Conservation (phyloP, 768 basidiomycete species). For the Lactarius vividus region DNA sequence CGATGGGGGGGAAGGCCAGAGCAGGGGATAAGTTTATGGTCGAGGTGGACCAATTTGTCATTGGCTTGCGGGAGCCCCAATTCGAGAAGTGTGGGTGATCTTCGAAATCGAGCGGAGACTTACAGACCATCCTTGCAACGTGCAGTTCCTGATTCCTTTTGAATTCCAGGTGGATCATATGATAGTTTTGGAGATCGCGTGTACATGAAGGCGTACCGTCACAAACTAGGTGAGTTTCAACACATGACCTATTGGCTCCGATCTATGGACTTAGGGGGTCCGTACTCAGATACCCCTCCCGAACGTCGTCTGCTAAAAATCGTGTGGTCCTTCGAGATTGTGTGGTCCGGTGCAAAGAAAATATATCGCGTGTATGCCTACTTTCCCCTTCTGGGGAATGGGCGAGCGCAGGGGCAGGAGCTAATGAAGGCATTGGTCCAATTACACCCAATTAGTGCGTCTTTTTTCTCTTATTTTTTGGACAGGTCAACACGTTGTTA, state of each 20-base stretch:
- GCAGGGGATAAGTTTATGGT: slow-evolving; percentile 26
- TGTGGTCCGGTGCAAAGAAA: slow-evolving; percentile 25
- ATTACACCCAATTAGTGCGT: slow-evolving; percentile 26
- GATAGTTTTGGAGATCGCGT: slow-evolving; percentile 27
- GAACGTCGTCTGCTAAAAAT: slow-evolving; percentile 24
- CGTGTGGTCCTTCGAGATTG: slow-evolving; percentile 25
- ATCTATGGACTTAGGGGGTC: slow-evolving; percentile 23
- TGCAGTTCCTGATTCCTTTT: slow-evolving; percentile 18
- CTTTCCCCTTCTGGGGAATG: slow-evolving; percentile 26
- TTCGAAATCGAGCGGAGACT: slow-evolving; percentile 14
- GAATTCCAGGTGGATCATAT: slow-evolving; percentile 21
- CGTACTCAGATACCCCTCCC: slow-evolving; percentile 20
- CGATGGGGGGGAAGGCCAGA: slow-evolving; percentile 23
- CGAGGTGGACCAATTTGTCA: slow-evolving; percentile 27
- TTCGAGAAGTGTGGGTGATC: slow-evolving; percentile 24
- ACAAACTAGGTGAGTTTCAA: slow-evolving; percentile 18
- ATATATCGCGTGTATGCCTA: slow-evolving; percentile 26
- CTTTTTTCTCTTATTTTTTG: slow-evolving; percentile 10
- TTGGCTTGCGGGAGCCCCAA: slow-evolving; percentile 24
- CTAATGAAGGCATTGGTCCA: slow-evolving; percentile 25
- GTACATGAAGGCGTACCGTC: slow-evolving; percentile 26
- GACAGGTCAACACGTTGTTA: slow-evolving; percentile 20
- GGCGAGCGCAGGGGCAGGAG: slow-evolving; percentile 25
- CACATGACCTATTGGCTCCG: slow-evolving; percentile 9
- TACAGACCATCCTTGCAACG: slow-evolving; percentile 6